These are phyloP conservation scores for Alternaria viburni DNA, from an alignment of 2,329 filamentous ascomycete genomes.

Conservation along the genomic window DNA sequence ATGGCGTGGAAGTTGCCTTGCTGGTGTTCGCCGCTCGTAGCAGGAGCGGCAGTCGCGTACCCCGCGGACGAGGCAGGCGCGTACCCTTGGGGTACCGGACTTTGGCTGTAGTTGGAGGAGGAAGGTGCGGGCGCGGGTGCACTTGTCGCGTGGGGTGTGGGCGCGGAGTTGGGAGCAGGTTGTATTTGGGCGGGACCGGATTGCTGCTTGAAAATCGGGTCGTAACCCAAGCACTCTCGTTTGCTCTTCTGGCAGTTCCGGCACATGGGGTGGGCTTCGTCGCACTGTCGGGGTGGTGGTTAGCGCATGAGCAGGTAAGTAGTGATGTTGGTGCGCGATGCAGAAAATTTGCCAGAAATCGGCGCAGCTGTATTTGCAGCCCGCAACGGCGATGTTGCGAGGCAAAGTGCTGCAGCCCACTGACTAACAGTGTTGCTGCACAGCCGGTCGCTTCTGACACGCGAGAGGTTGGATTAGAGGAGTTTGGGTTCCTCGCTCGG, in stretches of 20 bases:
- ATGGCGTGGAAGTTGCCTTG: constrained; percentile 66
- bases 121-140: constrained; percentile 43
- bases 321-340: constrained; percentile 5
- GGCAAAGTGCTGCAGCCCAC: neutral
- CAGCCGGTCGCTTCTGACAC: constrained; percentile 1
- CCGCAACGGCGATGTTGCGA: neutral
- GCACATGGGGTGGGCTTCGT: constrained; percentile 92
- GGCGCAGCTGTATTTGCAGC: neutral
- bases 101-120: constrained; percentile 44
- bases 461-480: constrained; percentile 10
- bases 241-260: constrained; percentile 90
- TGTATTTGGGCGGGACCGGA: constrained; percentile 74
- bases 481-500: constrained; percentile 47
- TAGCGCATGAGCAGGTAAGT: constrained; percentile 27
- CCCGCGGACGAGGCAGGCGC: constrained; percentile 53
- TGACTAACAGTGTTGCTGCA: neutral
- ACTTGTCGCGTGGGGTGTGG: constrained; percentile 41
- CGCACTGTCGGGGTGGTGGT: constrained; percentile 69
- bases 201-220: constrained; percentile 82
- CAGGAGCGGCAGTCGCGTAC: constrained; percentile 43
- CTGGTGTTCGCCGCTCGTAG: constrained; percentile 43
- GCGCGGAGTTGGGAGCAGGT: constrained; percentile 64
- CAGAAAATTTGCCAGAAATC: constrained; percentile 1
- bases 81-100: constrained; percentile 51
- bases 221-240: constrained; percentile 84